Percentiles rank a stretch among this genome's conserved stretches.
Evolutionary conservation across 345 rosid species (phyloP).

Genomic region (Eucalyptus microcorys): DNA sequence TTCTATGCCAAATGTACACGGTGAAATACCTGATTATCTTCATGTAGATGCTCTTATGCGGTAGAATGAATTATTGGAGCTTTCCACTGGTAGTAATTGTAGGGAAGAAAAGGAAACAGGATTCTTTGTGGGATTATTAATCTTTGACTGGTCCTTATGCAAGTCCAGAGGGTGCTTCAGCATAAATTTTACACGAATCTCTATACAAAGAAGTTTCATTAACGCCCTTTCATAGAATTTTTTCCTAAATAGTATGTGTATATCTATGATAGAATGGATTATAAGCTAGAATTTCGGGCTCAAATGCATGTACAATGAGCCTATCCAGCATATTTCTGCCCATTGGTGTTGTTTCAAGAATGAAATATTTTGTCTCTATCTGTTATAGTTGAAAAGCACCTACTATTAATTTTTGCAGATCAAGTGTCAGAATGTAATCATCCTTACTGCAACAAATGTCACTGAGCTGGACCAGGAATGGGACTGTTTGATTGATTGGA

Average conservation of each 20-base stretch:
- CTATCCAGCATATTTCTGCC: not conserved
- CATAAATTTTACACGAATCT: not conserved
- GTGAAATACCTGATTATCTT: not conserved
- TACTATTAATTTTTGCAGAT: constrained; percentile 31
- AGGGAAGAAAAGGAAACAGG: not conserved
- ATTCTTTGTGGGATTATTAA: not conserved
- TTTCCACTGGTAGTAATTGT: not conserved
- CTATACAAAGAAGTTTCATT: not conserved
- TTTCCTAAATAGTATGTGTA: not conserved
- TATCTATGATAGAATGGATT: not conserved
- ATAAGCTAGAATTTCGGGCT: not conserved
- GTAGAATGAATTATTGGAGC: not conserved
- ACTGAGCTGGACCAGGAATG: constrained; percentile 73
- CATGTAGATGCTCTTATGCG: not conserved
- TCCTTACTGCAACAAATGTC: constrained; percentile 65
- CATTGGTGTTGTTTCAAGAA: not conserved
- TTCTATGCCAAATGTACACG: not conserved
- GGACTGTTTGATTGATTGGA: constrained; percentile 64
- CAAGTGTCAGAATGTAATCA: constrained; percentile 68
- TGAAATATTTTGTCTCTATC: not conserved
- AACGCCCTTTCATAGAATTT: not conserved
- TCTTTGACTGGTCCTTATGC: not conserved
- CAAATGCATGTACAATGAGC: not conserved
- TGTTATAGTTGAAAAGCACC: not conserved
- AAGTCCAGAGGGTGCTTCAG: not conserved